Conservation (phyloP, 257 asterid genomes). For the Solanum dulcamara region DNA sequence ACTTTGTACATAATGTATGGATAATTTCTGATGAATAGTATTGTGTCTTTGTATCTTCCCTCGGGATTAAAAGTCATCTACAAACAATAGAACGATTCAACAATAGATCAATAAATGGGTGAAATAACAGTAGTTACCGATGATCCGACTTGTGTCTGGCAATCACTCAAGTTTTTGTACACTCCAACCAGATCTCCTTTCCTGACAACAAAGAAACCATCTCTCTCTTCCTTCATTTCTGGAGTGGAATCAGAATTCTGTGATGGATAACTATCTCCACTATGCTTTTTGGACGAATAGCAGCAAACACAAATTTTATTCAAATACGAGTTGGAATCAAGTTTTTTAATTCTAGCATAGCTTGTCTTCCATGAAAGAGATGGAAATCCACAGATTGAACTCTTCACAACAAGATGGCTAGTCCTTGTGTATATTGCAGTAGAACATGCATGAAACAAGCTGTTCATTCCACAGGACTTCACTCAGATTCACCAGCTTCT, state of each 20-base stretch:
- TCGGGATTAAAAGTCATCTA: neutral
- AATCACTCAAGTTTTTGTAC: constrained; percentile 85
- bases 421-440: constrained; percentile 31
- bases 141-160: constrained; percentile 94
- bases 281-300: constrained; percentile 42
- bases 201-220: constrained; percentile 87
- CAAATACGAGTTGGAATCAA: constrained; percentile 18
- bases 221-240: constrained; percentile 77
- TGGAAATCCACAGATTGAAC: constrained; percentile 22
- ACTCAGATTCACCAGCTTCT: constrained; percentile 25
- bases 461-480: constrained; percentile 45
- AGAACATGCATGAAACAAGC: constrained; percentile 56
- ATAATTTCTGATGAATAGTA: neutral
- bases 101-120: neutral
- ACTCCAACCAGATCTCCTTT: constrained; percentile 89
- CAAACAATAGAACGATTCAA: neutral
- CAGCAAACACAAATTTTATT: constrained; percentile 30
- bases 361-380: constrained; percentile 31
- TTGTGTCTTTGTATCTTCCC: neutral
- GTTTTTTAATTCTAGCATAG: constrained; percentile 28
- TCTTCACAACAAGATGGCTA: constrained; percentile 21
- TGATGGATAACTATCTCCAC: constrained; percentile 26
- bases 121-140: constrained; percentile 52
- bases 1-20: neutral
- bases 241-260: constrained; percentile 22